Evolutionary conservation across 2,329 filamentous ascomycete genomes (phyloP).

Genomic region (Penicillium crustosum): DNA sequence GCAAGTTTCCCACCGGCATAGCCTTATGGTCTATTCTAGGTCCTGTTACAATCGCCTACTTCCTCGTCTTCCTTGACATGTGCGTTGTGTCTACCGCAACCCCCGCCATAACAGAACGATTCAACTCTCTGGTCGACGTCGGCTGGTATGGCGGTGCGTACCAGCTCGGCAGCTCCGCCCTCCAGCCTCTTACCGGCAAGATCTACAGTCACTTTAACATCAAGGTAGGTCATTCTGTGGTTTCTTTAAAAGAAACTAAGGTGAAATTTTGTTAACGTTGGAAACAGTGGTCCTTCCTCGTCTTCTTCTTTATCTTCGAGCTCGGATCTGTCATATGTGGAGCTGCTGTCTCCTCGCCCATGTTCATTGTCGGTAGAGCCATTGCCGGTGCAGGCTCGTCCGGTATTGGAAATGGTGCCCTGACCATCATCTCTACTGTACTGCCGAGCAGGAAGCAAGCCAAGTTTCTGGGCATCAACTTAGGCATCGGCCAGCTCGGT

Average conservation of each 20-base stretch:
- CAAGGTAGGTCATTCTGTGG: background rate
- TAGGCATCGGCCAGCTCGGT: background rate
- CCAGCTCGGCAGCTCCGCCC: slow-evolving; percentile 33
- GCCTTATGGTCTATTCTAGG: background rate
- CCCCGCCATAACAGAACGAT: background rate
- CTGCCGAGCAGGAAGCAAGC: background rate
- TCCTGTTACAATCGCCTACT: background rate
- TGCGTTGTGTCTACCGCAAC: background rate
- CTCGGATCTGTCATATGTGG: background rate
- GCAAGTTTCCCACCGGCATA: background rate
- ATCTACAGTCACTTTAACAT: slow-evolving; percentile 14
- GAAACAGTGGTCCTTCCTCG: background rate
- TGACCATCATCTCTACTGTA: background rate
- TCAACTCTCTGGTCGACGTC: slow-evolving; percentile 20
- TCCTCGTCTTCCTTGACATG: background rate
- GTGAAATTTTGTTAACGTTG: background rate
- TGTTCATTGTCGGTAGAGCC: slow-evolving; percentile 20
- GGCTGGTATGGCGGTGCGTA: slow-evolving; percentile 38
- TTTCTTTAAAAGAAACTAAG: background rate
- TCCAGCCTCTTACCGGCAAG: slow-evolving; percentile 17
- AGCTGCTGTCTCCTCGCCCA: slow-evolving; percentile 15
- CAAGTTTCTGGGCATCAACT: background rate
- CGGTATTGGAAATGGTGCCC: background rate
- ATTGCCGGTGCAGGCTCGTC: background rate
- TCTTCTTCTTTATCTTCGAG: background rate